Conservation (phyloP, 768 basidiomycete genomes). For the Fibroporia radiculosa region DNA sequence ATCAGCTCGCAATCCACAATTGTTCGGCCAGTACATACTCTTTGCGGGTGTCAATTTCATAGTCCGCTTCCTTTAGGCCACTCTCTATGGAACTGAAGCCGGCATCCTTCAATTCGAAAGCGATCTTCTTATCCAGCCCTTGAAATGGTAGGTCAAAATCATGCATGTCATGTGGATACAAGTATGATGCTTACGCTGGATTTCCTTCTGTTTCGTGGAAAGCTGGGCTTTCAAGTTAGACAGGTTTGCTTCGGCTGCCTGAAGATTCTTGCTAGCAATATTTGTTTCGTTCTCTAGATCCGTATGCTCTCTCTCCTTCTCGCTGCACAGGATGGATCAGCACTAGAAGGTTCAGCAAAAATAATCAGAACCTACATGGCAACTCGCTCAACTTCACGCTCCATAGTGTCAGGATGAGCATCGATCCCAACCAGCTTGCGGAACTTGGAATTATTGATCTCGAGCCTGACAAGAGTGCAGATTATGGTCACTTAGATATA, state of each 20-base stretch:
- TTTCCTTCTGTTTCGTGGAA: slow-evolving; percentile 51
- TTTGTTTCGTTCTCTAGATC: slow-evolving; percentile 36
- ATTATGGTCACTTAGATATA: too few species aligned
- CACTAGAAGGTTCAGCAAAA: too few species aligned
- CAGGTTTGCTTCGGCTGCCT: slow-evolving; percentile 56
- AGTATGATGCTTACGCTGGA: slow-evolving; percentile 41
- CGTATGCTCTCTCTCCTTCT: slow-evolving; percentile 56
- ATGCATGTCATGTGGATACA: background rate
- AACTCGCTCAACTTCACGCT: slow-evolving; percentile 57
- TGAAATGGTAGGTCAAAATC: background rate
- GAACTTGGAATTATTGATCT: slow-evolving; percentile 52
- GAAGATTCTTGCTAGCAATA: slow-evolving; percentile 47
- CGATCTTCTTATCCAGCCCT: slow-evolving; percentile 44
- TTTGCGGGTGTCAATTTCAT: slow-evolving; percentile 36
- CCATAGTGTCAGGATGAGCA: slow-evolving; percentile 57
- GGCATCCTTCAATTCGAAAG: slow-evolving; percentile 7
- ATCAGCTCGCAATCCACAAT: background rate
- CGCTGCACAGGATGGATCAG: slow-evolving; percentile 30
- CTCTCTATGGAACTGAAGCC: slow-evolving; percentile 32
- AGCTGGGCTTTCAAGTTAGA: slow-evolving; percentile 54
- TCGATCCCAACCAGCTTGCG: slow-evolving; percentile 57
- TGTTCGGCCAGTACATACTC: slow-evolving; percentile 27
- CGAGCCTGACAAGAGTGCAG: slow-evolving; percentile 39
- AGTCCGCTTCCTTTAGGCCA: slow-evolving; percentile 39
- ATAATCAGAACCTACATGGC: slow-evolving; percentile 37